Evolutionary conservation across 805 yeast species (phyloP), one percentile per base, ranked within the genome.

Genomic region (Citeromyces nyonsensis): DNA sequence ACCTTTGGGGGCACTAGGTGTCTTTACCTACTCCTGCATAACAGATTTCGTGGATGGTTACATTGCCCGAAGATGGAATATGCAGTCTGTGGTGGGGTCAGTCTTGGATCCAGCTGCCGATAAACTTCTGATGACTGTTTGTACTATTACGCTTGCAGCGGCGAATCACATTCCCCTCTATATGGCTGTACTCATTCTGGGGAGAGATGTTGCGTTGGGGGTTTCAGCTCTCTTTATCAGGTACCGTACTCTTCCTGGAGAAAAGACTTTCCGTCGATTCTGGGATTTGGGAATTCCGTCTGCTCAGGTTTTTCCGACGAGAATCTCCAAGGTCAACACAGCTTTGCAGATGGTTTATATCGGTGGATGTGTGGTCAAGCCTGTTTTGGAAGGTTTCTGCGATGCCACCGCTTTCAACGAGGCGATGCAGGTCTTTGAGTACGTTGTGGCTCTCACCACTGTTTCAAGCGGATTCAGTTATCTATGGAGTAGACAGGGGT

Each of bases 101-200:
- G 75, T 91, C 10, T 59, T 93, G 24, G 99, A 91, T 46, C 99
- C 99, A 0, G 63, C 84, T 57, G 99, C 98, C 0, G 99, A 91
- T 49, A 91, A 91, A 49, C 60, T 80, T 10, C 61, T 91, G 30
- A 85, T 91, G 95, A 66, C 88, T 13, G 71, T 81, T 0, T 72
- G 94, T 33, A 86, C 97, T 0, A 62, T 75, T 0, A 73, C 94
- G 33, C 55, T 91, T 36, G 73, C 88, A 0, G 66, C 74, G 41
- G 57, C 75, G 9, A 64, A 73, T 32, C 61, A 67, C 12, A 77
- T 91, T 44, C 97, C 98, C 0, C 45, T 68, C 25, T 69, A 65
- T 48, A 60, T 70, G 14, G 93, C 88, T 0, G 49, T 57, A 0
- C 41, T 84, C 12, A 84, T 91, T 18, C 59, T 91, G 12, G 96